phyloP scores from a whole-genome alignment of 108 stramenopile species.

The Skeletonema costatum region DNA sequence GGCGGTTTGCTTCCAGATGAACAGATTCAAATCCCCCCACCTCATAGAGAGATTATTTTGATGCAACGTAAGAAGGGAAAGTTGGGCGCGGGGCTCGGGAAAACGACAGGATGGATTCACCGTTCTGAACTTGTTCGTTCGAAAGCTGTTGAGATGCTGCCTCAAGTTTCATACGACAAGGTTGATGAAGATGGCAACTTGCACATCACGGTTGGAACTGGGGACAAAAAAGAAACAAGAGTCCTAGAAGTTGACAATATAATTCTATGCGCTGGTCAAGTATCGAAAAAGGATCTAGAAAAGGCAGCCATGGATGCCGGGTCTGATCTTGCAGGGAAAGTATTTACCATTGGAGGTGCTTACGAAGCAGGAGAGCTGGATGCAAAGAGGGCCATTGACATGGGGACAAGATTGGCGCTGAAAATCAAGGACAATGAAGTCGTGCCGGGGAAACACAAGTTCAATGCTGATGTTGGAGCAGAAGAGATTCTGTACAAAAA shows the following conservation, averaged over 20 bases:
- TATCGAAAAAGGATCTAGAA: conserved; percentile 52
- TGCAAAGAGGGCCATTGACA: conserved; percentile 98
- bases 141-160: conserved; percentile 85
- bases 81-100: conserved; percentile 89
- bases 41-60: conserved; percentile 76
- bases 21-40: conserved; percentile 27
- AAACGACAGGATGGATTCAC: conserved; percentile 99
- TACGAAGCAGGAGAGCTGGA: conserved; percentile 94
- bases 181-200: conserved; percentile 93
- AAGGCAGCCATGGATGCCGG: conserved; percentile 26
- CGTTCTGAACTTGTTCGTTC: conserved; percentile 85
- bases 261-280: conserved; percentile 95
- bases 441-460: conserved; percentile 74
- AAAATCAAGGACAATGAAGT: conserved; percentile 67
- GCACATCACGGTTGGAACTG: conserved; percentile 72
- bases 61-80: conserved; percentile 95
- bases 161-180: conserved; percentile 82
- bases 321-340: conserved; percentile 48
- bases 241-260: conserved; percentile 94
- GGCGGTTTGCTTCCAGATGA: conserved; percentile 63
- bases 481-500: conserved; percentile 65
- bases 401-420: conserved; percentile 94
- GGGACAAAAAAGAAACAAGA: conserved; percentile 51
- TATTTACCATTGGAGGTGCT: conserved; percentile 94
- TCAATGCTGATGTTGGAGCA: conserved; percentile 53